Conservation (phyloP, 1,284 basidiomycete species). For the Ceratobasidium sp. region DNA sequence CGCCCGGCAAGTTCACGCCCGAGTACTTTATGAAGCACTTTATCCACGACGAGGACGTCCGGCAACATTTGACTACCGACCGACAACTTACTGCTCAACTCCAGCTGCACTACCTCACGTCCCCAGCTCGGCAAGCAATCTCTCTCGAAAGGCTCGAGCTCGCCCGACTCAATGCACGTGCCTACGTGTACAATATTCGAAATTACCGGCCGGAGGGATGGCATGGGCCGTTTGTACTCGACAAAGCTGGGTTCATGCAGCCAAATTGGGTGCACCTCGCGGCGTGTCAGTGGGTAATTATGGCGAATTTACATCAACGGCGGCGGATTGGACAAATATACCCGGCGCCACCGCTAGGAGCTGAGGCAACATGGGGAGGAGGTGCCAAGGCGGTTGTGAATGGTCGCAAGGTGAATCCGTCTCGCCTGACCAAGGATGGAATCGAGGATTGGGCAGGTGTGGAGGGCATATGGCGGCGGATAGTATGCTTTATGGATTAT, state of each 20-base stretch:
- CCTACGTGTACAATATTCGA: constrained; percentile 44
- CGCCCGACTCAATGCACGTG: constrained; percentile 41
- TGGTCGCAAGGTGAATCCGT: constrained; percentile 24
- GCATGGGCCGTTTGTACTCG: constrained; percentile 32
- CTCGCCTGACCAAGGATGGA: constrained; percentile 27
- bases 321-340: constrained; percentile 4
- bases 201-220: constrained; percentile 39
- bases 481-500: constrained; percentile 47
- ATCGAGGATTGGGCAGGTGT: constrained; percentile 45
- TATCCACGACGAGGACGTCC: constrained; percentile 7
- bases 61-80: neutral
- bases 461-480: constrained; percentile 44
- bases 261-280: constrained; percentile 44
- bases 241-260: neutral
- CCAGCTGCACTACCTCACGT: constrained; percentile 14
- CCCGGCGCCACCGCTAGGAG: constrained; percentile 13
- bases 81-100: constrained; percentile 19
- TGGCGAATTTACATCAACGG: constrained; percentile 23
- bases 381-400: neutral
- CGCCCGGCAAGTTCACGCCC: constrained; percentile 13
- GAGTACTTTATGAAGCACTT: constrained; percentile 21
- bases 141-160: neutral
- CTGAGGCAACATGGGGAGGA: constrained; percentile 16
- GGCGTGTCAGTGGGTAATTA: constrained; percentile 40
- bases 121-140: neutral